Conservation (phyloP, 2,329 filamentous ascomycete genomes). For the Trichoderma simmonsii region DNA sequence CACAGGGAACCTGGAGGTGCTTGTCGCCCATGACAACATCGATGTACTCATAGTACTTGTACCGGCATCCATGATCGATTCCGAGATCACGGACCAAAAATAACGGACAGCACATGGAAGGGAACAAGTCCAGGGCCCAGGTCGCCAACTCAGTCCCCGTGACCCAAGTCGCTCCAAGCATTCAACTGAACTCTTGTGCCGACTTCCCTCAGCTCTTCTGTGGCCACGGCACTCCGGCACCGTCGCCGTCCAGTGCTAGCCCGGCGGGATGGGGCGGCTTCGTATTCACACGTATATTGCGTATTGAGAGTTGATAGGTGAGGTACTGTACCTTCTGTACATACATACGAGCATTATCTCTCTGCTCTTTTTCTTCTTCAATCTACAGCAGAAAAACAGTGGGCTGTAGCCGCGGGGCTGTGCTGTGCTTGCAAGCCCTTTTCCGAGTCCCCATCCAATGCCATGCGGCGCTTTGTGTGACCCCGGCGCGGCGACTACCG, state of each 20-base stretch:
- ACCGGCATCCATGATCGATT: neutral
- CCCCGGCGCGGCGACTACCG: slow-evolving; percentile 8
- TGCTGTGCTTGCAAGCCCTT: neutral
- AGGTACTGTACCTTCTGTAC: neutral
- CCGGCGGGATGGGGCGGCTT: slow-evolving; percentile 2
- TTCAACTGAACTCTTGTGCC: neutral
- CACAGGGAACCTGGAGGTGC: neutral
- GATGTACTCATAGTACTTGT: neutral
- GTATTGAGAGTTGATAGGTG: neutral
- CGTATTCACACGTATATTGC: slow-evolving; percentile 6
- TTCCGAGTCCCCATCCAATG: neutral
- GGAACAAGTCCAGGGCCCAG: neutral
- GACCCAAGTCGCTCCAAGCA: neutral
- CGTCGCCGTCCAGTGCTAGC: neutral
- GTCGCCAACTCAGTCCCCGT: neutral
- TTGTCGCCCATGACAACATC: neutral
- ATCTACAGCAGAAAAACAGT: neutral
- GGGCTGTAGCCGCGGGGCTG: neutral
- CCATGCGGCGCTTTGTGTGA: neutral
- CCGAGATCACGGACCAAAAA: neutral
- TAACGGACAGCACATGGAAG: neutral
- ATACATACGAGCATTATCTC: neutral
- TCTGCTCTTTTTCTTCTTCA: neutral
- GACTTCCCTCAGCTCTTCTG: neutral
- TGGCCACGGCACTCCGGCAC: slow-evolving; percentile 6